A percentile compares a stretch with the other conserved stretches of the same genome.
Conservation (phyloP, 805 yeast genomes). For the Metschnikowia bowlesiae region DNA sequence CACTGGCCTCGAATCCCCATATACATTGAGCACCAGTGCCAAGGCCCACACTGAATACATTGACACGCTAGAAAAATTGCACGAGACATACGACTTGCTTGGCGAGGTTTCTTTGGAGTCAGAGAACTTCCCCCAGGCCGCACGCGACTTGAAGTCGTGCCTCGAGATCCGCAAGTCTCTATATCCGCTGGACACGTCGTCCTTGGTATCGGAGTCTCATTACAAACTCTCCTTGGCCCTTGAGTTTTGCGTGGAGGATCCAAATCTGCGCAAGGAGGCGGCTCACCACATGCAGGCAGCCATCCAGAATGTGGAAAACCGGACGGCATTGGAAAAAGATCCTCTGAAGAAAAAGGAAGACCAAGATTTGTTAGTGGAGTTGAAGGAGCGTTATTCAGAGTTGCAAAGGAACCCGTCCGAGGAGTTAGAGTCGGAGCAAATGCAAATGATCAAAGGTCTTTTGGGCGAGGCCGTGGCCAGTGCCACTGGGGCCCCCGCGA, state of each 20-base stretch:
- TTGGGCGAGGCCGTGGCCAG: slow-evolving; percentile 42
- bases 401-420: slow-evolving; percentile 48
- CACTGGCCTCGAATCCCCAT: slow-evolving; percentile 19
- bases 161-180: slow-evolving; percentile 51
- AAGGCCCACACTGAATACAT: slow-evolving; percentile 32
- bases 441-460: slow-evolving; percentile 52
- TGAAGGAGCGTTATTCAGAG: slow-evolving; percentile 53
- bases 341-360: slow-evolving; percentile 36
- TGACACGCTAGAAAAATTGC: slow-evolving; percentile 47
- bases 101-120: slow-evolving; percentile 91
- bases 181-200: slow-evolving; percentile 45
- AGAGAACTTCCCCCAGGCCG: slow-evolving; percentile 79
- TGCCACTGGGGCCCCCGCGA: slow-evolving; percentile 3
- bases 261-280: slow-evolving; percentile 45
- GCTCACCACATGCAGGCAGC: slow-evolving; percentile 54
- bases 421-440: slow-evolving; percentile 46
- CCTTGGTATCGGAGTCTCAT: slow-evolving; percentile 70
- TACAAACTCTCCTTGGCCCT: slow-evolving; percentile 75
- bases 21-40: slow-evolving; percentile 26
- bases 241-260: slow-evolving; percentile 62
- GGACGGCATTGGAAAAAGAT: slow-evolving; percentile 39
- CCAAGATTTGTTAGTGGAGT: slow-evolving; percentile 50
- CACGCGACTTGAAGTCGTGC: slow-evolving; percentile 59
- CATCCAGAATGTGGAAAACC: slow-evolving; percentile 33
- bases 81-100: slow-evolving; percentile 70